Evolutionary conservation across 306 rosid species (phyloP).

Genomic region (Gastrolobium bilobum): DNA sequence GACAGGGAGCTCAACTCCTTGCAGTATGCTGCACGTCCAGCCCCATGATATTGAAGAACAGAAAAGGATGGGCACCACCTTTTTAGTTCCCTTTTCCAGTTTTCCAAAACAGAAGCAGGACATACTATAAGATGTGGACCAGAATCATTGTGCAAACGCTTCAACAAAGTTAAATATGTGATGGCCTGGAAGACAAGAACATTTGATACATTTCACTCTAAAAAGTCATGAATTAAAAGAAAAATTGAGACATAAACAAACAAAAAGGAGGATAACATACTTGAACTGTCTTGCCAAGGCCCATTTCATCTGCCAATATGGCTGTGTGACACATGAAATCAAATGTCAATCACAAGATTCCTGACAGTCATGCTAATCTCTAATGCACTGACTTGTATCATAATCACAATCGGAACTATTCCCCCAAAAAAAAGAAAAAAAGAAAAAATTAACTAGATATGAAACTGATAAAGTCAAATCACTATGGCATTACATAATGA

Average conservation of each 20-base stretch:
- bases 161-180: constrained; percentile 84
- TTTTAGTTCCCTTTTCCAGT: constrained; percentile 95
- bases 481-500: neutral
- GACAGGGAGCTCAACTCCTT: constrained; percentile 84
- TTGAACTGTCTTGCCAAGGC: constrained; percentile 97
- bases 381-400: constrained; percentile 11
- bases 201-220: constrained; percentile 43
- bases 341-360: constrained; percentile 34
- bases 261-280: constrained; percentile 53
- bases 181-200: constrained; percentile 75
- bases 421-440: neutral
- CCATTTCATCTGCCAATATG: constrained; percentile 99
- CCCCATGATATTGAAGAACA: constrained; percentile 91
- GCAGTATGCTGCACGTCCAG: constrained; percentile 76
- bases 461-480: neutral
- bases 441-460: neutral
- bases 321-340: constrained; percentile 67
- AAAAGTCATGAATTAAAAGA: constrained; percentile 20
- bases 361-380: constrained; percentile 30
- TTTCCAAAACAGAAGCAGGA: constrained; percentile 99
- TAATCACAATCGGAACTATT: constrained; percentile 15
- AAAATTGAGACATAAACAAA: constrained; percentile 37
- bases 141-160: constrained; percentile 81
- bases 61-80: constrained; percentile 94
- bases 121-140: constrained; percentile 99